phyloP scores from a whole-genome alignment of 2,329 filamentous ascomycete genomes.

The Pseudogymnoascus sp. region DNA sequence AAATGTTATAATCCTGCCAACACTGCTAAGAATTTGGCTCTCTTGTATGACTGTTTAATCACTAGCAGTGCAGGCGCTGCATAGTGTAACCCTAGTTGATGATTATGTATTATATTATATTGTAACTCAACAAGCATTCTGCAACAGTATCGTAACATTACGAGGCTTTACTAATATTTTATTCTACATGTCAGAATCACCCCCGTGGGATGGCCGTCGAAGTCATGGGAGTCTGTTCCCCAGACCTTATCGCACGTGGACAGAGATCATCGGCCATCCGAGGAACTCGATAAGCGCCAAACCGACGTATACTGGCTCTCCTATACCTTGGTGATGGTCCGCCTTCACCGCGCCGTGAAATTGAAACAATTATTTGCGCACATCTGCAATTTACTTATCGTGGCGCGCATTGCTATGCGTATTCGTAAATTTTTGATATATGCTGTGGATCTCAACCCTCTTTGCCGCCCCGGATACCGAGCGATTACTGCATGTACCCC shows the following conservation, averaged over 20 bases:
- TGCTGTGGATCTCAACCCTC: not conserved
- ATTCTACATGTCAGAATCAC: not conserved
- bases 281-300: conserved; percentile 4
- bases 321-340: not conserved
- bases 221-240: not conserved
- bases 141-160: not conserved
- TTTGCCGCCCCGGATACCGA: not conserved
- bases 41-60: too few relatives aligned
- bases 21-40: too few relatives aligned
- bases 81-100: too few relatives aligned
- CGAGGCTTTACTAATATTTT: not conserved
- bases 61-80: too few relatives aligned
- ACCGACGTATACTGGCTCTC: not conserved
- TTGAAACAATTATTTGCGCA: not conserved
- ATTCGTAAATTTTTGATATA: not conserved
- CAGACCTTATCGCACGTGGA: conserved; percentile 5
- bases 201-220: not conserved
- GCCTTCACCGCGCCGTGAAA: not conserved
- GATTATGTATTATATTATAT: not conserved
- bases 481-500: not conserved
- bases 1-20: too few relatives aligned
- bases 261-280: not conserved
- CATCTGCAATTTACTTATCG: not conserved
- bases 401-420: conserved; percentile 2
- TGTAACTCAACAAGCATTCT: not conserved